These are phyloP conservation scores for Salvia miltiorrhiza DNA, from an alignment of 257 asterid genomes.

Conservation along the genomic window DNA sequence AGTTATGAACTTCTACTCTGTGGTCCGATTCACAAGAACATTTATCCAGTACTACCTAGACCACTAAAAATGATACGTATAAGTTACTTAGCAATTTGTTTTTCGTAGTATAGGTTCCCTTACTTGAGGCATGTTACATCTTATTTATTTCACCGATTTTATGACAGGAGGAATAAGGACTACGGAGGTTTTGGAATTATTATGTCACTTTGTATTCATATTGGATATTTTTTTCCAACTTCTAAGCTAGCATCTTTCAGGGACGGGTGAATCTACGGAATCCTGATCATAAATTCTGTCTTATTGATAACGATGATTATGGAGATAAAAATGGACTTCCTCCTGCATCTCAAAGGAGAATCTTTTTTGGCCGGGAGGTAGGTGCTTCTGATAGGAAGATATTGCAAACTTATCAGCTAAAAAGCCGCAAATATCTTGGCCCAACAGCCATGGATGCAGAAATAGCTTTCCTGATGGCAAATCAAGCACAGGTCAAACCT, in stretches of 20 bases:
- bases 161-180: neutral
- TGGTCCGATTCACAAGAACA: neutral
- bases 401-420: constrained; percentile 86
- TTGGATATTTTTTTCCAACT: neutral
- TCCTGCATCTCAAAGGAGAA: constrained; percentile 56
- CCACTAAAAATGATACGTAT: neutral
- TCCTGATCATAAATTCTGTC: constrained; percentile 77
- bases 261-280: constrained; percentile 76
- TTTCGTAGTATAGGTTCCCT: neutral
- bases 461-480: constrained; percentile 99
- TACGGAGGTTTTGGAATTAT: neutral
- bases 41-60: neutral
- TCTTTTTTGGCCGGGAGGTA: constrained; percentile 86
- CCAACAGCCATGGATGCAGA: constrained; percentile 99
- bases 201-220: neutral
- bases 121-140: neutral
- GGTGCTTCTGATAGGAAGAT: constrained; percentile 88
- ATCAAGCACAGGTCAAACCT: constrained; percentile 82
- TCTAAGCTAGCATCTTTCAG: constrained; percentile 38
- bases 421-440: constrained; percentile 95
- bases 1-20: neutral
- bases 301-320: constrained; percentile 76
- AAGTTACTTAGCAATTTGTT: neutral
- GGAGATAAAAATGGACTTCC: constrained; percentile 89
- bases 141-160: neutral